These are phyloP conservation scores for Domatiomyces globalis DNA, from an alignment of 2,329 filamentous ascomycete species.

Conservation along the genomic window DNA sequence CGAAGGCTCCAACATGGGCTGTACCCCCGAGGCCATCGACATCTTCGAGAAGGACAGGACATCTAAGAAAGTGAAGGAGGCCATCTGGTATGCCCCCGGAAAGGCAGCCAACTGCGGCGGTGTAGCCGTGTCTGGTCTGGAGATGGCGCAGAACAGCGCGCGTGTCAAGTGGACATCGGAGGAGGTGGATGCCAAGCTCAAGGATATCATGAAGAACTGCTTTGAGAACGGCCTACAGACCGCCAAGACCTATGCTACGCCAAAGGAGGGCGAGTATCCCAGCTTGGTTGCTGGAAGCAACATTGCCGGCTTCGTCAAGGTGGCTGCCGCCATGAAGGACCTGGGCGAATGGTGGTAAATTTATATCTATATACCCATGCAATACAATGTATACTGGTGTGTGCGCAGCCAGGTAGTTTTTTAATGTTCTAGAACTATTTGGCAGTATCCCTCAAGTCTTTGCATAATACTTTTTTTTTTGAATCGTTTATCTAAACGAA, in stretches of 20 bases:
- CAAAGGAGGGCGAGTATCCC: constrained; percentile 69
- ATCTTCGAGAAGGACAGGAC: constrained; percentile 70
- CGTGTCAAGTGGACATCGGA: constrained; percentile 73
- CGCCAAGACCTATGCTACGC: constrained; percentile 72
- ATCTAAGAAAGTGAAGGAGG: constrained; percentile 48
- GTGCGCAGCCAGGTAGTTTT: no score
- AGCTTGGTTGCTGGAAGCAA: constrained; percentile 87
- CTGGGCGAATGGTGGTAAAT: constrained; percentile 80
- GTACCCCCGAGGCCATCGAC: constrained; percentile 88
- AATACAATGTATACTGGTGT: no score
- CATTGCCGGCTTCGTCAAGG: constrained; percentile 96
- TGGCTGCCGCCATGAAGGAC: constrained; percentile 83
- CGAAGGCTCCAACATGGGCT: constrained; percentile 98
- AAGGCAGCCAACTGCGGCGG: constrained; percentile 97
- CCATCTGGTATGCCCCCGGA: constrained; percentile 91
- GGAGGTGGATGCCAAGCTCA: constrained; percentile 83
- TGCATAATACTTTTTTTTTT: no score
- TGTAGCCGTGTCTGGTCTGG: constrained; percentile 90
- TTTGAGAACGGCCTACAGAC: constrained; percentile 83
- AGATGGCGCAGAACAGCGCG: constrained; percentile 97
- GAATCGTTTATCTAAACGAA: no score
- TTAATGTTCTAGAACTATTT: no score
- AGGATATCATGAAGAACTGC: constrained; percentile 86
- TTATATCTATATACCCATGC: neutral
- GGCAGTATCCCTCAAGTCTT: no score